These are phyloP conservation scores for Stevia rebaudiana DNA, from an alignment of 140 eudicot species.

Conservation along the genomic window DNA sequence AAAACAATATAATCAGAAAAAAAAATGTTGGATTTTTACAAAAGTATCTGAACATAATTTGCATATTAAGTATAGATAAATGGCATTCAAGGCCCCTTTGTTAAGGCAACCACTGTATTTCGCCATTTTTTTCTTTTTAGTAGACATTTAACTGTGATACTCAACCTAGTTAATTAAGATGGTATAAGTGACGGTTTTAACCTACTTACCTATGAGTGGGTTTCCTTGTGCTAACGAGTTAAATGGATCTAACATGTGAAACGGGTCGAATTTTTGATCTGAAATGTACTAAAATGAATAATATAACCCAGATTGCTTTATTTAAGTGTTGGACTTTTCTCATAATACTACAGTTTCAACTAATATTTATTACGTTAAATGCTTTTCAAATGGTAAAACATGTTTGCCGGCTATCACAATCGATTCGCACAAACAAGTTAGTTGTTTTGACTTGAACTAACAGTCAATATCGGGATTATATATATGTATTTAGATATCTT, in stretches of 20 bases:
- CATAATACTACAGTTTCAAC: neutral
- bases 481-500: too few species aligned
- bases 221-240: neutral
- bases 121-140: neutral
- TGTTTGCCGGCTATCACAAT: neutral
- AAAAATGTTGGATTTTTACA: neutral
- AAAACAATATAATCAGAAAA: neutral
- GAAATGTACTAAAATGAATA: too few species aligned
- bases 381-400: neutral
- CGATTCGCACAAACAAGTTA: neutral
- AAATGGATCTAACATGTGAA: too few species aligned
- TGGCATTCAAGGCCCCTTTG: neutral
- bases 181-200: neutral
- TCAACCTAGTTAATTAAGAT: neutral
- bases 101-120: neutral
- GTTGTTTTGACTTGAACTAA: neutral
- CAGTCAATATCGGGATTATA: too few species aligned
- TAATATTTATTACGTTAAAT: neutral
- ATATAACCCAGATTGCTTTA: too few species aligned
- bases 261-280: too few species aligned
- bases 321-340: too few species aligned
- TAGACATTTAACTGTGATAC: neutral
- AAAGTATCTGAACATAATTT: neutral
- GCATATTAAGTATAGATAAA: neutral
- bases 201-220: neutral